Conservation (phyloP, 805 yeast species). For the Yarrowia phangngaensis region DNA sequence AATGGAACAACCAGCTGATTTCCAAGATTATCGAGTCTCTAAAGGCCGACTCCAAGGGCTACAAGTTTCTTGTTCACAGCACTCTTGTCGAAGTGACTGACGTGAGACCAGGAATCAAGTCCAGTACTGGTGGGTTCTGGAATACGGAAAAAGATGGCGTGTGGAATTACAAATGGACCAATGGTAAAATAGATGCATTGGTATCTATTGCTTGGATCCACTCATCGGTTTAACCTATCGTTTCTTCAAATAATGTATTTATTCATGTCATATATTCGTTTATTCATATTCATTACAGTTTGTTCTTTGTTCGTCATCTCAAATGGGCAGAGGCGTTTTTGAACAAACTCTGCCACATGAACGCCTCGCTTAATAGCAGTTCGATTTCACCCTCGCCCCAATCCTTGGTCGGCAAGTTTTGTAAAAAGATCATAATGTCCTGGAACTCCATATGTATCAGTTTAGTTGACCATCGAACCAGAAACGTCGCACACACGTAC, state of each 20-base stretch:
- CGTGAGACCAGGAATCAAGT: constrained; percentile 32
- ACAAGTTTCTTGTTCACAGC: constrained; percentile 32
- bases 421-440: constrained; percentile 86
- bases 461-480: constrained; percentile 79
- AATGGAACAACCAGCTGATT: constrained; percentile 30
- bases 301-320: constrained; percentile 36
- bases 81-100: constrained; percentile 29
- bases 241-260: background rate
- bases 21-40: constrained; percentile 20
- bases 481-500: constrained; percentile 95
- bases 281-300: background rate
- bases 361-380: constrained; percentile 89
- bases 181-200: constrained; percentile 31
- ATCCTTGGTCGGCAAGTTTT: constrained; percentile 76
- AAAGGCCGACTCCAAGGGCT: constrained; percentile 29
- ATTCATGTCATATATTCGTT: constrained; percentile 24
- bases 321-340: constrained; percentile 88
- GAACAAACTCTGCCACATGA: constrained; percentile 90
- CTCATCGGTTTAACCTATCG: constrained; percentile 19
- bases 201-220: constrained; percentile 33
- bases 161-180: constrained; percentile 32
- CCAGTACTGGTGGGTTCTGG: constrained; percentile 32
- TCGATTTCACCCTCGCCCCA: constrained; percentile 93
- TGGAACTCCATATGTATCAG: constrained; percentile 87
- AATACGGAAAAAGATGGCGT: constrained; percentile 34